Percentiles rank a stretch among this genome's conserved stretches.
Conservation (phyloP, 2,329 filamentous ascomycete genomes). For the Nemania serpens region DNA sequence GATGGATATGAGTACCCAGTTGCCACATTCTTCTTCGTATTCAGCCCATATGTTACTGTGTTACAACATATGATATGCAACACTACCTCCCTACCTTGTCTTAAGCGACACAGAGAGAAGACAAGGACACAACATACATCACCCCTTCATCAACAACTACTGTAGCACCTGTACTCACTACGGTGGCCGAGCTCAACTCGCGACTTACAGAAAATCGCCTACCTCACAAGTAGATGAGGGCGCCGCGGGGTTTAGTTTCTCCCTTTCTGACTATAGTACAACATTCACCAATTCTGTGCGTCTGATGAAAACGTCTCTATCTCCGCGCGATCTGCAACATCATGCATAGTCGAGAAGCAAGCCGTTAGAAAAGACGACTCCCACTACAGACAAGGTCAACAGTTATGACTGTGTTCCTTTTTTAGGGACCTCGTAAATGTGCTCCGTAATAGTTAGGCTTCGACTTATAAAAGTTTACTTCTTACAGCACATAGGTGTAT, state of each 20-base stretch:
- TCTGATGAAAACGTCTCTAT: slow-evolving; percentile 17
- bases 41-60: slow-evolving; percentile 4
- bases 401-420: too few species aligned
- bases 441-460: too few species aligned
- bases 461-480: too few species aligned
- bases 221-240: slow-evolving; percentile 7
- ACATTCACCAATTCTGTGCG: slow-evolving; percentile 14
- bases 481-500: too few species aligned
- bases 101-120: slow-evolving; percentile 8
- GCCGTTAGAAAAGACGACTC: neutral
- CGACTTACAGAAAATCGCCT: slow-evolving; percentile 2
- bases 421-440: too few species aligned
- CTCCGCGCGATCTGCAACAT: slow-evolving; percentile 21
- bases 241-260: neutral
- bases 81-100: neutral
- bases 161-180: slow-evolving; percentile 1
- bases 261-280: slow-evolving; percentile 15
- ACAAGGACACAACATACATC: neutral
- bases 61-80: slow-evolving; percentile 14
- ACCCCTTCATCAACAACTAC: neutral
- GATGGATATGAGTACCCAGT: too few species aligned
- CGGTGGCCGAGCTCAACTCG: slow-evolving; percentile 7
- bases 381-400: neutral
- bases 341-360: neutral
- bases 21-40: slow-evolving; percentile 12